A percentile compares a stretch with the other conserved stretches of the same genome.
These are phyloP conservation scores for Citrus mangshanensis DNA, from an alignment of 345 rosid genomes.

Conservation along the genomic window DNA sequence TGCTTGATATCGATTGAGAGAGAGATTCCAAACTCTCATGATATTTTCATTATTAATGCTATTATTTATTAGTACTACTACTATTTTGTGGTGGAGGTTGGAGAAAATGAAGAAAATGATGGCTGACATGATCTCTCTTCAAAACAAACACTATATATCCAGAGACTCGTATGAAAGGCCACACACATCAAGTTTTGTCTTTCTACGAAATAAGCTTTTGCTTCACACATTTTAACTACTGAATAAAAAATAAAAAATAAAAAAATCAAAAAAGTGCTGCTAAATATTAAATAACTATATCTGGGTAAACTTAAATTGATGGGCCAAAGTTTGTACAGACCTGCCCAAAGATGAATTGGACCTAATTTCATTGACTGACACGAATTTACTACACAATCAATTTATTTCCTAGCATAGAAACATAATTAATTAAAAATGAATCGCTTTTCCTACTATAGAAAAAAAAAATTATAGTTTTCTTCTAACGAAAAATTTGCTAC, in stretches of 20 bases:
- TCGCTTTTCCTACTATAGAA: too few species aligned
- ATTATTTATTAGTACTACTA: not conserved
- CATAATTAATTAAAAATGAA: too few species aligned
- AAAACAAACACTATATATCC: not conserved
- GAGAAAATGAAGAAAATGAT: slow-evolving; percentile 14
- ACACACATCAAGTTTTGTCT: not conserved
- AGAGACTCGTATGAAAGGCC: not conserved
- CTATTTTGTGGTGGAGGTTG: slow-evolving; percentile 5
- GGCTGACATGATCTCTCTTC: slow-evolving; percentile 4
- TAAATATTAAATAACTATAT: too few species aligned
- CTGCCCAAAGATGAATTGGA: too few species aligned
- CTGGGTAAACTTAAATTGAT: too few species aligned
- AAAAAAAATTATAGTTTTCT: too few species aligned
- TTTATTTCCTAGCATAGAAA: too few species aligned
- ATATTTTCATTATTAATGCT: not conserved
- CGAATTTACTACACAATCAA: too few species aligned
- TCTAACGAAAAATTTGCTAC: too few species aligned
- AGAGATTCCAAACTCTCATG: slow-evolving; percentile 1
- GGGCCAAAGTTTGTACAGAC: not conserved
- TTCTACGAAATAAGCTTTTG: not conserved
- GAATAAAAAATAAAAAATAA: too few species aligned
- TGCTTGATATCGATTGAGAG: slow-evolving; percentile 6
- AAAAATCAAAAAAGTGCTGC: not conserved
- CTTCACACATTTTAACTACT: too few species aligned
- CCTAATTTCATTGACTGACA: too few species aligned